Conservation (phyloP, 139 green algal species). For the Nannochloris sp. region DNA sequence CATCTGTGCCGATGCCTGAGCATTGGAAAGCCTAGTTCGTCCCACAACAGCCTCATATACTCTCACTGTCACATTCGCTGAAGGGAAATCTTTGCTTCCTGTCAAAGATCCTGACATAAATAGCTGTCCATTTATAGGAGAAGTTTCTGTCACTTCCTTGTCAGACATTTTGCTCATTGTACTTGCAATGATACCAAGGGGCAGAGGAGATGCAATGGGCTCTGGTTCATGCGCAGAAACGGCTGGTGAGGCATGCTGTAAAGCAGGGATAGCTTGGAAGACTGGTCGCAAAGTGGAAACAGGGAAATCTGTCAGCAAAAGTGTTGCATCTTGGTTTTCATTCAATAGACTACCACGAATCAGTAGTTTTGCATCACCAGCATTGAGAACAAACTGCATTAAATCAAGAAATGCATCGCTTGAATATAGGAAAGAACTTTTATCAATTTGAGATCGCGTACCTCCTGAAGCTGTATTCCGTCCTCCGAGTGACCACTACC, state of each 20-base stretch:
- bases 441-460: neutral
- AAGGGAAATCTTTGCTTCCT: slow-evolving; percentile 21
- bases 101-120: slow-evolving; percentile 57
- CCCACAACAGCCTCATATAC: slow-evolving; percentile 67
- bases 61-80: slow-evolving; percentile 46
- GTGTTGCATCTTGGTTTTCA: slow-evolving; percentile 59
- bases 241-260: slow-evolving; percentile 47
- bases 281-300: slow-evolving; percentile 57
- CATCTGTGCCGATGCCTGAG: slow-evolving; percentile 38
- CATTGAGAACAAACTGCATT: slow-evolving; percentile 23
- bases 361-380: slow-evolving; percentile 30
- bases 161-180: slow-evolving; percentile 1
- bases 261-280: slow-evolving; percentile 49
- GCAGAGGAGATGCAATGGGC: slow-evolving; percentile 15
- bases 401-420: neutral
- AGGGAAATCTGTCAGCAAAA: slow-evolving; percentile 72
- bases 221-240: slow-evolving; percentile 12
- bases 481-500: slow-evolving; percentile 67
- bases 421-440: slow-evolving; percentile 8
- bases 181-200: slow-evolving; percentile 15
- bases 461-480: slow-evolving; percentile 72
- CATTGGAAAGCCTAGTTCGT: slow-evolving; percentile 46
- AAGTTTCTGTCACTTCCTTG: slow-evolving; percentile 6
- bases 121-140: slow-evolving; percentile 67
- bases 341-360: slow-evolving; percentile 57